These are phyloP conservation scores for Trichocomaceae sp. DNA, from an alignment of 2,329 filamentous ascomycete species.

Conservation along the genomic window DNA sequence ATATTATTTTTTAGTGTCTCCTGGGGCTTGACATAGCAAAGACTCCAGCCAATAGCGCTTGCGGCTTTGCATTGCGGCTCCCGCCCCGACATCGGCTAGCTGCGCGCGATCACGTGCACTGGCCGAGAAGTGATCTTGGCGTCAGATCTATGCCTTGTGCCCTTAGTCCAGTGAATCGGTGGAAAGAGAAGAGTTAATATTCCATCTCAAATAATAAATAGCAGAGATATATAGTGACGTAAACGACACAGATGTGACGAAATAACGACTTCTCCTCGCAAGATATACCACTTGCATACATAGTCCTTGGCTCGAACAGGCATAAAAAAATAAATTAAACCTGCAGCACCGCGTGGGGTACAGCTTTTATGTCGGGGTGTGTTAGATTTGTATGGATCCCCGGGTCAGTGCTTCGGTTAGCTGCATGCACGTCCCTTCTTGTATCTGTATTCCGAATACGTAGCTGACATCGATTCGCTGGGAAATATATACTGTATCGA, in stretches of 20 bases:
- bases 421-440: conserved; percentile 7
- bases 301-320: no score
- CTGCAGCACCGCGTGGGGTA: conserved; percentile 4
- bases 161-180: no score
- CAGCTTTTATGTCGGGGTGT: not conserved
- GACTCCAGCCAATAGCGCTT: not conserved
- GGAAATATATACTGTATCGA: not conserved
- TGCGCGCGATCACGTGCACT: not conserved
- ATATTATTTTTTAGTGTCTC: not conserved
- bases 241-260: no score
- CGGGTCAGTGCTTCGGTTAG: conserved; percentile 5
- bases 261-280: no score
- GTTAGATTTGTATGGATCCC: conserved; percentile 1
- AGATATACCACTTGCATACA: not conserved
- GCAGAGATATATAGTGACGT: no score
- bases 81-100: conserved; percentile 11
- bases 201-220: no score
- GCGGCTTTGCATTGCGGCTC: conserved; percentile 7
- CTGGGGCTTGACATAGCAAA: not conserved
- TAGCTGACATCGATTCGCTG: not conserved
- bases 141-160: not conserved
- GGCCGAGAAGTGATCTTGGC: no score
- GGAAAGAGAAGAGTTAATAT: no score
- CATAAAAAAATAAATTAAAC: not conserved
- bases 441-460: not conserved